These are phyloP conservation scores for Areca catechu DNA, from an alignment of 176 grass and related monocot species.

Conservation along the genomic window DNA sequence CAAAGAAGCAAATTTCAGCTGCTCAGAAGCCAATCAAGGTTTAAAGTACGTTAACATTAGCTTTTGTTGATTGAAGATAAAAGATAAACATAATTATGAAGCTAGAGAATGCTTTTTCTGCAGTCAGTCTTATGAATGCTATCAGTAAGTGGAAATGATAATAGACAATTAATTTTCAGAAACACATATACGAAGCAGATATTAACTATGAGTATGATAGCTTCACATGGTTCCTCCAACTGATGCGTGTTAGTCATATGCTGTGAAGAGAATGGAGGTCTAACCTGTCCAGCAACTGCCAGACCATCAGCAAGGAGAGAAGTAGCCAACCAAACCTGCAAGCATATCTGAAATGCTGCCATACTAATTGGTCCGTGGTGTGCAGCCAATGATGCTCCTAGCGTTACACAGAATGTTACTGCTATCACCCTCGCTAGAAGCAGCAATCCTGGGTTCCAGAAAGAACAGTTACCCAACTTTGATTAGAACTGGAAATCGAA, in stretches of 20 bases:
- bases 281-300: constrained; percentile 90
- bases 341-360: constrained; percentile 93
- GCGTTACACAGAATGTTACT: constrained; percentile 93
- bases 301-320: constrained; percentile 93
- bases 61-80: too few species aligned
- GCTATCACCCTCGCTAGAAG: constrained; percentile 85
- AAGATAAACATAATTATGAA: too few species aligned
- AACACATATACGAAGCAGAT: too few species aligned
- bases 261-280: neutral
- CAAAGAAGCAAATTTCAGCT: neutral
- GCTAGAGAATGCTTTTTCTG: too few species aligned
- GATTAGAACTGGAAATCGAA: neutral
- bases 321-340: constrained; percentile 87
- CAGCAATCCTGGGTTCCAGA: constrained; percentile 54
- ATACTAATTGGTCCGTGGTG: constrained; percentile 58
- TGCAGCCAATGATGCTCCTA: constrained; percentile 81
- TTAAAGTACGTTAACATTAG: too few species aligned
- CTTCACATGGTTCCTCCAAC: too few species aligned
- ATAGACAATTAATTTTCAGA: too few species aligned
- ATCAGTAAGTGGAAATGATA: too few species aligned
- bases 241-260: too few species aligned
- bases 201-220: too few species aligned
- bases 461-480: constrained; percentile 14
- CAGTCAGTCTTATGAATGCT: too few species aligned
- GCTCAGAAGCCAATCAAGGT: too few species aligned